A percentile compares a stretch with the other conserved stretches of the same genome.
These are phyloP conservation scores for Phalaenopsis equestris DNA, from an alignment of 106 monocot genomes.

Conservation along the genomic window DNA sequence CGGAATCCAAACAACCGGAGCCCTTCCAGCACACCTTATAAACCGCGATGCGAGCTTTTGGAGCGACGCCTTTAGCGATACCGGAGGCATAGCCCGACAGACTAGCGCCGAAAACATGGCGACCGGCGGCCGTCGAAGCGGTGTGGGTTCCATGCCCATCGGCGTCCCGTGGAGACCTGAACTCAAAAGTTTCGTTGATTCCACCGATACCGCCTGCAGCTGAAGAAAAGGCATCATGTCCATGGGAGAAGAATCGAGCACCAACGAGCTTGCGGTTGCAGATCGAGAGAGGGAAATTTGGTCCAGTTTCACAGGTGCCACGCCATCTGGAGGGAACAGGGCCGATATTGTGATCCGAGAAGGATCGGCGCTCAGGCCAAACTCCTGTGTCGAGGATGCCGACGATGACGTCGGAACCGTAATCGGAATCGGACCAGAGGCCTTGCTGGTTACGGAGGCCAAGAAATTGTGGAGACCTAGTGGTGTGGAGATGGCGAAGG, in stretches of 20 bases:
- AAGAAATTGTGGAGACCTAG: slow-evolving; percentile 90
- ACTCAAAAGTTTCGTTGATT: slow-evolving; percentile 65
- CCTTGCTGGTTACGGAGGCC: slow-evolving; percentile 80
- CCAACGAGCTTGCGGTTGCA: slow-evolving; percentile 94
- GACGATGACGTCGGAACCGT: slow-evolving; percentile 79
- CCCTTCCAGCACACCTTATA: slow-evolving; percentile 97
- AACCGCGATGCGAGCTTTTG: slow-evolving; percentile 69
- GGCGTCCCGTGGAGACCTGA: slow-evolving; percentile 74
- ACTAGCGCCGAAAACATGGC: slow-evolving; percentile 70
- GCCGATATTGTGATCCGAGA: slow-evolving; percentile 68
- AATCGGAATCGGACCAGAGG: slow-evolving; percentile 92
- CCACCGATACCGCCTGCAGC: slow-evolving; percentile 33
- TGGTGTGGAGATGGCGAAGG: slow-evolving; percentile 68
- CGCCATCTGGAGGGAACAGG: slow-evolving; percentile 80
- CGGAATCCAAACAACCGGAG: slow-evolving; percentile 89
- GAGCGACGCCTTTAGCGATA: slow-evolving; percentile 93
- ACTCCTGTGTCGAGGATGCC: slow-evolving; percentile 91
- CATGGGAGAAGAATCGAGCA: slow-evolving; percentile 75
- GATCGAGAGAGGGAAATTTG: slow-evolving; percentile 36
- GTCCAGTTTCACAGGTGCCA: slow-evolving; percentile 61
- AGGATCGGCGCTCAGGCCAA: slow-evolving; percentile 82
- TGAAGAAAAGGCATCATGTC: slow-evolving; percentile 49
- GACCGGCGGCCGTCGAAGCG: slow-evolving; percentile 85
- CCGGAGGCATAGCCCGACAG: slow-evolving; percentile 79
- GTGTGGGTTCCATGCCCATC: slow-evolving; percentile 99